Evolutionary conservation across 2,329 filamentous ascomycete species (phyloP).

Genomic region (Drechslerella stenobrocha): DNA sequence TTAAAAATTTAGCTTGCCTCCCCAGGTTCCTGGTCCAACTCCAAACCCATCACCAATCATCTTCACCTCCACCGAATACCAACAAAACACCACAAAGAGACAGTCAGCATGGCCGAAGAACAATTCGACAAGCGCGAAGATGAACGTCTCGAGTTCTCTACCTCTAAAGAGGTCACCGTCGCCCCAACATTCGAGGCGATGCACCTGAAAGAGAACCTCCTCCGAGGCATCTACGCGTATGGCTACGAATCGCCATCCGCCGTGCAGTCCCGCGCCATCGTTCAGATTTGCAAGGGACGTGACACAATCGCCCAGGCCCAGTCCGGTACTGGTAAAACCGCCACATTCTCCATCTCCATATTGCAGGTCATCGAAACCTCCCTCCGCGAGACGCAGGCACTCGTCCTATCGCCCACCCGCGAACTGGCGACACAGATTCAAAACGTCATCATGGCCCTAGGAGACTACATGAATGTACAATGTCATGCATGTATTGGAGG

Average conservation of each 20-base stretch:
- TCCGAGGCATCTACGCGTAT: constrained; percentile 97
- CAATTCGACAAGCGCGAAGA: constrained; percentile 89
- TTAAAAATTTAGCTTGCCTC: constrained; percentile 39
- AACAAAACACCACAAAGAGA: constrained; percentile 38
- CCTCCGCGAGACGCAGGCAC: constrained; percentile 87
- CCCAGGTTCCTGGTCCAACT: constrained; percentile 31
- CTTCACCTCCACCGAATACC: constrained; percentile 7
- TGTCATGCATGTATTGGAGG: constrained; percentile 98
- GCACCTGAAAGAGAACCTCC: constrained; percentile 93
- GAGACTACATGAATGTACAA: constrained; percentile 99
- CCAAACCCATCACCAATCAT: constrained; percentile 6
- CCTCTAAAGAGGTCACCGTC: constrained; percentile 95
- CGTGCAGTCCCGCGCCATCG: constrained; percentile 95
- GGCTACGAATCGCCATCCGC: constrained; percentile 98
- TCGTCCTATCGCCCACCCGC: constrained; percentile 92
- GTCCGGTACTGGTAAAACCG: constrained; percentile 94
- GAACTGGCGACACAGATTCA: constrained; percentile 98
- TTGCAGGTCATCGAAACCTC: constrained; percentile 94
- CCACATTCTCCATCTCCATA: constrained; percentile 94
- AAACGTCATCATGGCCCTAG: constrained; percentile 98
- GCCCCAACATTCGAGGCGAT: constrained; percentile 93
- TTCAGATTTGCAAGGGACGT: constrained; percentile 97
- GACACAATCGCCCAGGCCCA: constrained; percentile 98
- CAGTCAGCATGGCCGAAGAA: constrained; percentile 74
- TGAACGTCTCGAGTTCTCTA: constrained; percentile 96